phyloP scores from a whole-genome alignment of 257 asterid species.

The Anisodus tanguticus region DNA sequence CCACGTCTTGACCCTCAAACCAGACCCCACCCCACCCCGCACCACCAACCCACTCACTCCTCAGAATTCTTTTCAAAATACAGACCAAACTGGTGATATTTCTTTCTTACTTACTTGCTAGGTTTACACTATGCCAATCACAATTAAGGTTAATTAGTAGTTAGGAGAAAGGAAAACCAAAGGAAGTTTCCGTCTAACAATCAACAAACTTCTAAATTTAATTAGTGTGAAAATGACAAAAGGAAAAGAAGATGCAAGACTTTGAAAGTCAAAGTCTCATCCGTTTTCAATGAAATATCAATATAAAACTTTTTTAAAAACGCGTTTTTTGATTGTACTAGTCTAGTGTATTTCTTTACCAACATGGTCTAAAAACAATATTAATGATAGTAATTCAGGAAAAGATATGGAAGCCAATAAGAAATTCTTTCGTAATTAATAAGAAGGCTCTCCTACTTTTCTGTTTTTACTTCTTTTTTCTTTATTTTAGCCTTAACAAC shows the following conservation, averaged over 20 bases:
- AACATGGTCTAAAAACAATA: no score
- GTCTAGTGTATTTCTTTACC: no score
- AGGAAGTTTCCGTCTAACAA: background rate
- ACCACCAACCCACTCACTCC: no score
- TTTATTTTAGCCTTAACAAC: background rate
- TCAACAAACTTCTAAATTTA: background rate
- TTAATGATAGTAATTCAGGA: no score
- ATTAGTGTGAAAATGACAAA: background rate
- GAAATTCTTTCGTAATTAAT: background rate
- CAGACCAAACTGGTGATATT: background rate
- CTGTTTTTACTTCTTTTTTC: background rate
- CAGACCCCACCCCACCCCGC: no score
- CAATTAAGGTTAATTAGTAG: background rate
- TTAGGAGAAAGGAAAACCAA: background rate
- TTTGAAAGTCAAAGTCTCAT: background rate
- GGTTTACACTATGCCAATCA: background rate
- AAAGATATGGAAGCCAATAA: background rate
- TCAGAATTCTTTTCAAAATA: background rate
- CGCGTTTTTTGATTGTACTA: no score
- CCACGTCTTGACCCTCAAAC: no score
- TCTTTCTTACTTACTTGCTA: background rate
- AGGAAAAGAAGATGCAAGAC: constrained; percentile 14
- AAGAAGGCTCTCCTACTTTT: background rate
- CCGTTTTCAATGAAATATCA: background rate
- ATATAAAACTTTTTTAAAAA: no score